Evolutionary conservation across 345 rosid genomes (phyloP).

Genomic region (Reutealis trisperma): DNA sequence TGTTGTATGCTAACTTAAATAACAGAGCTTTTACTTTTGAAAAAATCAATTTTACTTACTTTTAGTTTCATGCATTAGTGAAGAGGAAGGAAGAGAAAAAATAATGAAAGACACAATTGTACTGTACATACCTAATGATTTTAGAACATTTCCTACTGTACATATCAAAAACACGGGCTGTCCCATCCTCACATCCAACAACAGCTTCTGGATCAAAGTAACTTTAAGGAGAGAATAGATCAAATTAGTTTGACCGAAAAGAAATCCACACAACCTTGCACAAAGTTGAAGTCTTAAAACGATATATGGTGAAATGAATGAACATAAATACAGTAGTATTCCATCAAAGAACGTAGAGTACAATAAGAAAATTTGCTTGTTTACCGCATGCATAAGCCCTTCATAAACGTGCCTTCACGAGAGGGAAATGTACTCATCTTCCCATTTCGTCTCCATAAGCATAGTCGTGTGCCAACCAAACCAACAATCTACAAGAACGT

Average conservation of each 20-base stretch:
- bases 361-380: constrained; percentile 15
- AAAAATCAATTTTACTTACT: not conserved
- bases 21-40: not conserved
- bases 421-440: constrained; percentile 74
- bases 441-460: constrained; percentile 89
- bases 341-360: not conserved
- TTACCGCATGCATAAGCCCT: constrained; percentile 89
- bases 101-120: not conserved
- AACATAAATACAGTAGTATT: not conserved
- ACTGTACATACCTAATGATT: constrained; percentile 56
- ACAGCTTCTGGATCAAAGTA: constrained; percentile 92
- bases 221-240: constrained; percentile 36
- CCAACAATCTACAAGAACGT: constrained; percentile 69
- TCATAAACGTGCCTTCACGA: constrained; percentile 62
- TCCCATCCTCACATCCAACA: constrained; percentile 94
- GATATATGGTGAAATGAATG: not conserved
- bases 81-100: not conserved
- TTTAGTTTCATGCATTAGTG: not conserved
- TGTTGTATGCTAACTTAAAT: not conserved
- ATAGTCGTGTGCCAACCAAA: constrained; percentile 70
- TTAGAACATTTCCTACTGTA: constrained; percentile 80
- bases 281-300: not conserved
- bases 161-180: constrained; percentile 88
- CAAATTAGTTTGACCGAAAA: constrained; percentile 1
- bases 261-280: not conserved